Base-by-base conservation (phyloP, 306 rosid species). In the Sesbania bispinosa region DNA sequence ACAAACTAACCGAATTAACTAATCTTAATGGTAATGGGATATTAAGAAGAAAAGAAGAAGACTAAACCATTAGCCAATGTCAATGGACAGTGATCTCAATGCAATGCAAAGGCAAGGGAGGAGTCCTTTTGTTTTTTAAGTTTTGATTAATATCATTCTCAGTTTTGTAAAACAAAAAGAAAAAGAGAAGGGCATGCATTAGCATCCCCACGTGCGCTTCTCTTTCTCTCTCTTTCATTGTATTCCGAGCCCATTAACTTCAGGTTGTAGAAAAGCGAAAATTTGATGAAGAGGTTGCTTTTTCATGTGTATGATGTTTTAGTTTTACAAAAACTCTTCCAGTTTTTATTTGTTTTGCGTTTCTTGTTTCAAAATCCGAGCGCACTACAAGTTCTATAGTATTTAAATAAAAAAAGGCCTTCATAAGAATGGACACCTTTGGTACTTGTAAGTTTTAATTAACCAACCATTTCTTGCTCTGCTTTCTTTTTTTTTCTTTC, bases 171-270 rank as follows among this genome's bases (percentile, higher is more conserved):
- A 46, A 50, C 13, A 46, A 51, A 82, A 71, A 45, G 58, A 18
- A 54, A 53, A 41, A 32, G 32, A 32, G 53, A 39, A 30, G 67
- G 80, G 74, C 80, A 81, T 86, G 85, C 81, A 83, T 45, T 38
- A 38, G 87, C 84, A 81, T 55, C 21, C 27, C 84, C 92, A 89
- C 88, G 88, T 89, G 85, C 90, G 48, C 47, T 63, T 80, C 84
- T 73, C 73, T 26, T 41, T 60, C 80, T 74, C 77, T 63, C 80
- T 15, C 27, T 26, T 41, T 60, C 80, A 63, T 77, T 66, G 78
- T 77, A 35, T 81, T 75, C 70, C 57, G 81, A 26, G 82, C 70
- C 52, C 38, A 7, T 24, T 48, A 43, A 66, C 74, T 79, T 66
- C 41, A 57, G 65, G 14, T 57, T 27, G 74, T 72, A 64, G 21